Evolutionary conservation across 306 rosid genomes (phyloP), one percentile per base, ranked within the genome.

Genomic region (Mucuna pruriens): DNA sequence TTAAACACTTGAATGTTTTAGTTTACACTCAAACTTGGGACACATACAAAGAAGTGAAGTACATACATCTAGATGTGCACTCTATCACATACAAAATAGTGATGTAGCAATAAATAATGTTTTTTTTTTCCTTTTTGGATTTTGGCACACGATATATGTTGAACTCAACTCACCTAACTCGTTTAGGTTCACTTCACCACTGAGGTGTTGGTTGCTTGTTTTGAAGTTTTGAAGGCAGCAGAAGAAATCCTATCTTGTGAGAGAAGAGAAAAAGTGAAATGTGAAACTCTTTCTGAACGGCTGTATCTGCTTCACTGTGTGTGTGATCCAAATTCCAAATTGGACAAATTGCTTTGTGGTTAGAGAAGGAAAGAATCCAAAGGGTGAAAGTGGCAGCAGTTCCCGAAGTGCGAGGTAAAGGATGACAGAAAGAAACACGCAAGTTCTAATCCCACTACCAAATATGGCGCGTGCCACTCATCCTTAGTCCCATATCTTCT

Each of bases 121-220:
- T 40, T 34, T 4, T 36, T 44, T 40, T 42, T 13, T 4, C 55
- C 11, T 8, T 10, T 44, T 74, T 64, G 40, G 7, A 10, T 29
- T 61, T 61, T 54, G 34, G 0, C 42, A 22, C 25, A 78, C 4
- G 74, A 26, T 62, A 40, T 62, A 40, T 42, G 61, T 54, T 60
- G 76, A 84, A 72, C 13, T 49, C 9, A 74, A 80, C 93, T 88
- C 71, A 94, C 91, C 92, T 40, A 88, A 75, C 74, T 66, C 17
- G 84, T 84, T 85, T 16, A 39, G 34, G 57, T 84, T 77, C 13
- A 9, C 25, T 39, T 16, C 83, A 58, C 40, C 79, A 67, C 80
- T 78, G 58, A 34, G 42, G 87, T 19, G 51, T 68, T 75, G 52
- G 26, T 65, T 68, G 48, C n/a, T n/a, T n/a, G n/a, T 65, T 38